Conservation (phyloP, 768 basidiomycete genomes). For the Xanthoconium purpureum region DNA sequence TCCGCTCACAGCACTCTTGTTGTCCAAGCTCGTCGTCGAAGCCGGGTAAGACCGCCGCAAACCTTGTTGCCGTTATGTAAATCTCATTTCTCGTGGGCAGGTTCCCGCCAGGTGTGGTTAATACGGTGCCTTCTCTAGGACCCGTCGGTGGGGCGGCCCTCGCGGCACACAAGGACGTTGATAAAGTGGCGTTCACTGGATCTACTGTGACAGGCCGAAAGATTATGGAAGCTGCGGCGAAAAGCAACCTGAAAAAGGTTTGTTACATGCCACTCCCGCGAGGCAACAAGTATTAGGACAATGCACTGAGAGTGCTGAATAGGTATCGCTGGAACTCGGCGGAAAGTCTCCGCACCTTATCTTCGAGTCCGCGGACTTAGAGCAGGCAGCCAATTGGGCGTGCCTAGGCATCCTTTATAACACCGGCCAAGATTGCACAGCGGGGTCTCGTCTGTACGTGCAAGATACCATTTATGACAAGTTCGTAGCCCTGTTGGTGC, state of each 20-base stretch:
- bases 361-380: constrained; percentile 88
- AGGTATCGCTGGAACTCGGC: constrained; percentile 91
- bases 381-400: constrained; percentile 82
- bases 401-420: constrained; percentile 86
- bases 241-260: constrained; percentile 92
- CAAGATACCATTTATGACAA: constrained; percentile 86
- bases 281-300: constrained; percentile 17
- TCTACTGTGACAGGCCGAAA: constrained; percentile 86
- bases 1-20: constrained; percentile 77
- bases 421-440: constrained; percentile 91
- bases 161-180: constrained; percentile 76
- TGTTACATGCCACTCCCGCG: constrained; percentile 27
- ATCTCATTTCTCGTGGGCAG: constrained; percentile 36
- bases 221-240: constrained; percentile 89
- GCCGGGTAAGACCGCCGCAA: constrained; percentile 58
- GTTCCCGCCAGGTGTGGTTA: constrained; percentile 89
- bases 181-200: constrained; percentile 96
- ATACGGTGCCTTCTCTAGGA: constrained; percentile 83
- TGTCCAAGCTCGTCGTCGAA: constrained; percentile 77
- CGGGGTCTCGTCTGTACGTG: constrained; percentile 86
- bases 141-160: constrained; percentile 82
- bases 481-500: constrained; percentile 65
- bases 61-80: constrained; percentile 10
- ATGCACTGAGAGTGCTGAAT: constrained; percentile 12
- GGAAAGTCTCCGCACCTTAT: constrained; percentile 90